Percentiles rank a stretch among this genome's conserved stretches.
These are phyloP conservation scores for Epichloe uncinata DNA, from an alignment of 2,329 filamentous ascomycete species.

Conservation along the genomic window DNA sequence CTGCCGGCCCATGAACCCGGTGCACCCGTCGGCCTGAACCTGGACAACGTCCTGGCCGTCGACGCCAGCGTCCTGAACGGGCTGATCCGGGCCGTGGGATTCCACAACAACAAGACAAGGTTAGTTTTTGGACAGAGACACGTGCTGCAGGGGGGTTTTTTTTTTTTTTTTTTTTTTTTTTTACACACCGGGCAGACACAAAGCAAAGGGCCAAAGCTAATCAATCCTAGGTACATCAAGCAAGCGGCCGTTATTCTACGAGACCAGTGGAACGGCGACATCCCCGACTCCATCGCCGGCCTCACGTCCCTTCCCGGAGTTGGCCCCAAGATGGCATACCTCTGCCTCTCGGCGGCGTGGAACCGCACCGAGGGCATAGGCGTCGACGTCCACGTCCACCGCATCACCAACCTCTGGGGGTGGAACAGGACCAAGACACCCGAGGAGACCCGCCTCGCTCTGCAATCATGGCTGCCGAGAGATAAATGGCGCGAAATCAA, in stretches of 20 bases:
- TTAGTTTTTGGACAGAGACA: slow-evolving; percentile 5
- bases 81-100: slow-evolving; percentile 74
- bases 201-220: neutral
- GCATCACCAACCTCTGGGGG: slow-evolving; percentile 87
- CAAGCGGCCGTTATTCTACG: slow-evolving; percentile 58
- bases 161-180: too few relatives aligned
- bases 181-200: neutral
- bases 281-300: slow-evolving; percentile 64
- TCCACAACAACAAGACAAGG: slow-evolving; percentile 89
- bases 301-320: slow-evolving; percentile 72
- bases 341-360: slow-evolving; percentile 67
- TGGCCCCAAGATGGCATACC: slow-evolving; percentile 88
- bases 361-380: slow-evolving; percentile 61
- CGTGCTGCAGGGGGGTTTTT: too few relatives aligned
- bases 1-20: slow-evolving; percentile 40
- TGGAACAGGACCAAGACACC: slow-evolving; percentile 75
- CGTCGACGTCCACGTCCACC: slow-evolving; percentile 89
- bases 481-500: slow-evolving; percentile 92
- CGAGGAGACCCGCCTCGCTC: slow-evolving; percentile 62
- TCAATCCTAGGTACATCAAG: slow-evolving; percentile 45
- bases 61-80: slow-evolving; percentile 52
- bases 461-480: slow-evolving; percentile 71
- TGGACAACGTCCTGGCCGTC: slow-evolving; percentile 66
- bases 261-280: slow-evolving; percentile 59
- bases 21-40: slow-evolving; percentile 44